These are phyloP conservation scores for Emergomyces orientalis DNA, from an alignment of 2,329 filamentous ascomycete species.

Conservation along the genomic window DNA sequence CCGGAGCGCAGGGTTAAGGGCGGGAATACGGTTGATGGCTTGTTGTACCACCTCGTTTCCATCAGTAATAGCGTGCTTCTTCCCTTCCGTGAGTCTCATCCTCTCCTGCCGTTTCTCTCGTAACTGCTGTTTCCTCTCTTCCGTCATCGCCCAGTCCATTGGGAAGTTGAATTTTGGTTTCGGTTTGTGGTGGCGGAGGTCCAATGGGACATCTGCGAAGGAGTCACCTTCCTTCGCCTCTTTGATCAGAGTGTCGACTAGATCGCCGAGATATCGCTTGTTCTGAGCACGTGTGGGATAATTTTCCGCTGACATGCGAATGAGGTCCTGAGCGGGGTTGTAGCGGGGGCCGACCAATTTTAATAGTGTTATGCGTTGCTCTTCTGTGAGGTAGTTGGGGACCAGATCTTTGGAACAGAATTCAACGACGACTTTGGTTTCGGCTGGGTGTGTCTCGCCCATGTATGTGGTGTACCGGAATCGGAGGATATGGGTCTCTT, in stretches of 20 bases:
- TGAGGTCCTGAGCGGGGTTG: constrained; percentile 69
- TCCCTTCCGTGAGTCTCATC: constrained; percentile 49
- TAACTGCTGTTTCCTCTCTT: constrained; percentile 56
- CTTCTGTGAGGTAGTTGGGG: constrained; percentile 49
- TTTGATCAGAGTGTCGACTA: constrained; percentile 61
- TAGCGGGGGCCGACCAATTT: constrained; percentile 81
- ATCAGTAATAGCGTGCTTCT: constrained; percentile 44
- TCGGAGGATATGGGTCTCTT: constrained; percentile 59
- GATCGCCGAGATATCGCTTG: constrained; percentile 82
- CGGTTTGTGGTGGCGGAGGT: constrained; percentile 72
- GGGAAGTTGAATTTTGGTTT: constrained; percentile 65
- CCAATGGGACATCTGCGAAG: constrained; percentile 82
- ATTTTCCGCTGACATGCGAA: constrained; percentile 86
- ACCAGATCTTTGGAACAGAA: constrained; percentile 65
- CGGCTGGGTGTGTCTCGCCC: constrained; percentile 83
- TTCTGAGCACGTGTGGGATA: constrained; percentile 88
- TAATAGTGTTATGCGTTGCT: constrained; percentile 69
- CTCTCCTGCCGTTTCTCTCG: constrained; percentile 49
- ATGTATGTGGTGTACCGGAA: constrained; percentile 97
- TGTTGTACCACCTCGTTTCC: constrained; percentile 33
- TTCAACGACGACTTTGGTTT: constrained; percentile 89
- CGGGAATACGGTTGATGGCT: constrained; percentile 26
- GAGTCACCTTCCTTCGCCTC: constrained; percentile 74
- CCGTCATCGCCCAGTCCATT: constrained; percentile 69
- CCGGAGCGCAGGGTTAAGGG: constrained; percentile 21